phyloP scores from a whole-genome alignment of 1,284 basidiomycete genomes.

The Heterobasidion occidentale region DNA sequence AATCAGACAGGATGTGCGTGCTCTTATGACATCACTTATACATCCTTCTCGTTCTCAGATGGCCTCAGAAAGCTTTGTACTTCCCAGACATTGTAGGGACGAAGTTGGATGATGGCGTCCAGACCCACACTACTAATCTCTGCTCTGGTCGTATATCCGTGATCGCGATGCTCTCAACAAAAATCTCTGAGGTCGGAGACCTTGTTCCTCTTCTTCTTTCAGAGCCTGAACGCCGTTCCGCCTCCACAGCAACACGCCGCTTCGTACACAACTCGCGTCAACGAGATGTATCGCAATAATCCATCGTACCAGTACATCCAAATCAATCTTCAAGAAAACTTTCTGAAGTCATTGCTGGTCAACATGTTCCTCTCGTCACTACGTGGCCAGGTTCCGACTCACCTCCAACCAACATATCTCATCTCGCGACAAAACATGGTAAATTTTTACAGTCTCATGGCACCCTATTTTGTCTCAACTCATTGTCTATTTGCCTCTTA shows the following conservation, averaged over 20 bases:
- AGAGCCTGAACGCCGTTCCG: not conserved
- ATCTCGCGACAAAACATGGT: conserved; percentile 75
- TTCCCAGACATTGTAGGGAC: conserved; percentile 87
- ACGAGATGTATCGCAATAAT: conserved; percentile 53
- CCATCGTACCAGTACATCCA: conserved; percentile 78
- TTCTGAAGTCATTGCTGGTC: conserved; percentile 85
- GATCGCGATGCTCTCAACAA: conserved; percentile 74
- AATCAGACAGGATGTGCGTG: conserved; percentile 81
- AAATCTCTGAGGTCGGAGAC: conserved; percentile 78
- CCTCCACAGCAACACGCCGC: conserved; percentile 67
- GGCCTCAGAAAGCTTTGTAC: conserved; percentile 73
- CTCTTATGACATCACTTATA: not conserved
- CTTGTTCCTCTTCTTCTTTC: not conserved
- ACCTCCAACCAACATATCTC: conserved; percentile 73
- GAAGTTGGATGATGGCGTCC: conserved; percentile 44
- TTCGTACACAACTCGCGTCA: conserved; percentile 62
- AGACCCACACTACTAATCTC: conserved; percentile 73
- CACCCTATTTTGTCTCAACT: not conserved
- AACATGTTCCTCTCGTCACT: conserved; percentile 76
- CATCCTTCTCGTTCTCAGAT: conserved; percentile 4
- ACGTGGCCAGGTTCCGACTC: conserved; percentile 53
- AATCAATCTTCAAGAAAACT: conserved; percentile 88
- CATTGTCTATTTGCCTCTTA: not conserved
- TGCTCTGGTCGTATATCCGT: conserved; percentile 73
- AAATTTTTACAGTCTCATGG: conserved; percentile 22